phyloP scores from a whole-genome alignment of 257 asterid genomes.

The Scutellaria minor region DNA sequence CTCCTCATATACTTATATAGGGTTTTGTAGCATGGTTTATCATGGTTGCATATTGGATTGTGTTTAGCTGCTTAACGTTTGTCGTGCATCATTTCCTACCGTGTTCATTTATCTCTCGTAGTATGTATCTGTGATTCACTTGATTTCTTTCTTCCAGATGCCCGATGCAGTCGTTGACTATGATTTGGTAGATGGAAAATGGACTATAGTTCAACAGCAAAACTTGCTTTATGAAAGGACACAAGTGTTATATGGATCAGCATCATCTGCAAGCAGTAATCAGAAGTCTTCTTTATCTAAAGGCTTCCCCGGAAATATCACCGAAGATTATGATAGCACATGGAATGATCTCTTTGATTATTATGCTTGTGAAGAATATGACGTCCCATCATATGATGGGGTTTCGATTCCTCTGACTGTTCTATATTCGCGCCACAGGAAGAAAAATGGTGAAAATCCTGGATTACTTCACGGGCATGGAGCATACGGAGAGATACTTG shows the following conservation, averaged over 20 bases:
- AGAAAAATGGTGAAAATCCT: constrained; percentile 65
- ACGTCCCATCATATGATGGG: constrained; percentile 79
- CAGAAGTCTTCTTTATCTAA: constrained; percentile 45
- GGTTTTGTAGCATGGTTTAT: no score
- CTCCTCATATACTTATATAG: no score
- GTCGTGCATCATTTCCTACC: constrained; percentile 14
- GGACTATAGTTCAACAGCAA: constrained; percentile 88
- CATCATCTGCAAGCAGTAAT: constrained; percentile 47
- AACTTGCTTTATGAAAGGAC: constrained; percentile 87
- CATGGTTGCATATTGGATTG: neutral
- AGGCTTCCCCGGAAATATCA: constrained; percentile 33
- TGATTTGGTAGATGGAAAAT: constrained; percentile 71
- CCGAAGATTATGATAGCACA: constrained; percentile 44
- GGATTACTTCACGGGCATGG: constrained; percentile 98
- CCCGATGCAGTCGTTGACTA: constrained; percentile 96
- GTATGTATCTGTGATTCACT: constrained; percentile 12
- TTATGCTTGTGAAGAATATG: constrained; percentile 82
- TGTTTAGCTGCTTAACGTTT: constrained; percentile 19
- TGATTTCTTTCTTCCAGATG: constrained; percentile 57
- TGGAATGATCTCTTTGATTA: constrained; percentile 93
- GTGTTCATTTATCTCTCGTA: neutral
- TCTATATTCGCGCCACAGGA: constrained; percentile 72
- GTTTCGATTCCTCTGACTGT: constrained; percentile 76
- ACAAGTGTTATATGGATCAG: constrained; percentile 71
- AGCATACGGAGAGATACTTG: constrained; percentile 90